These are phyloP conservation scores for Chenopodium album DNA, from an alignment of 148 eudicot species.

Conservation along the genomic window DNA sequence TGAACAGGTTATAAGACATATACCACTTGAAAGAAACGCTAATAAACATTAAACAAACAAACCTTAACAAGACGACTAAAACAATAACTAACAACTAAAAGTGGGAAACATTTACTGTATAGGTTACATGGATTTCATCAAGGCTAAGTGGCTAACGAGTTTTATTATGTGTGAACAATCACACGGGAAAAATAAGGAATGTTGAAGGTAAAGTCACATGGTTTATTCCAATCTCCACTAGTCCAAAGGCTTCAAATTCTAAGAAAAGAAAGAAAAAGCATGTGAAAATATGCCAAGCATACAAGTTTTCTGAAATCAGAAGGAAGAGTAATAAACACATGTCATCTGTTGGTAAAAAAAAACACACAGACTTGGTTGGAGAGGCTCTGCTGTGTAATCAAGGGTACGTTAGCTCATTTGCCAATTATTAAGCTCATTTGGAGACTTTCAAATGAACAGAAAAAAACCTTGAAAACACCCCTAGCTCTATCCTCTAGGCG, in stretches of 20 bases:
- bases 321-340: neutral
- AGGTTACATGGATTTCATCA: neutral
- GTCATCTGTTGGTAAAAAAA: neutral
- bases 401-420: neutral
- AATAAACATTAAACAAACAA: neutral
- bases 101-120: neutral
- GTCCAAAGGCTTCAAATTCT: neutral
- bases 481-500: too few relatives aligned
- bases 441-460: too few relatives aligned
- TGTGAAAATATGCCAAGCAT: neutral
- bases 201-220: neutral
- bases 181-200: neutral
- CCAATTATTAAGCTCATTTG: neutral
- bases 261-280: neutral
- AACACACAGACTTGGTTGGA: neutral
- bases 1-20: neutral
- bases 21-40: neutral
- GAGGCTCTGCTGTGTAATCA: neutral
- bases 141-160: neutral
- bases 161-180: too few relatives aligned
- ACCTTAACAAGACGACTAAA: neutral
- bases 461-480: too few relatives aligned
- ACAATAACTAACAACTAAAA: neutral
- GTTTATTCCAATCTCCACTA: neutral
- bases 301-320: neutral